Evolutionary conservation across 257 asterid genomes (phyloP).

Genomic region (Salvia miltiorrhiza): DNA sequence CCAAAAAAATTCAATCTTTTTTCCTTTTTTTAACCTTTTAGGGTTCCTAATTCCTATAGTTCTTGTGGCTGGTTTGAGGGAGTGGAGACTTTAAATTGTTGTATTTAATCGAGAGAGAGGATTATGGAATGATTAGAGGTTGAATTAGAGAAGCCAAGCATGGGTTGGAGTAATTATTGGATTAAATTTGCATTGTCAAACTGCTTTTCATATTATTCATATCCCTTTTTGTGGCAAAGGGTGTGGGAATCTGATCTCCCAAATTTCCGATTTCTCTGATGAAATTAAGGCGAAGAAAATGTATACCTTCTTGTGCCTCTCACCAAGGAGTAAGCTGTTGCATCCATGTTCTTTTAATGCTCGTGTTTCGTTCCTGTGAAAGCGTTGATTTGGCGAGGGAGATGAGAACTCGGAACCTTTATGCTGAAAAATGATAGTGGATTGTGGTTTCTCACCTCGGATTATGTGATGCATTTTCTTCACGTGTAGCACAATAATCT

Average conservation of each 20-base stretch:
- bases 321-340: constrained; percentile 53
- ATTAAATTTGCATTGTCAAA: constrained; percentile 36
- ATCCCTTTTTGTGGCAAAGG: constrained; percentile 30
- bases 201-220: constrained; percentile 23
- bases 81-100: background rate
- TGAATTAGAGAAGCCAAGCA: constrained; percentile 61
- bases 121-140: constrained; percentile 46
- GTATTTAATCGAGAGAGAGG: constrained; percentile 10
- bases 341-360: background rate
- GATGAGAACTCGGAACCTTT: background rate
- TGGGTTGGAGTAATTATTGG: constrained; percentile 59
- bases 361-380: background rate
- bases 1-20: constrained; percentile 5
- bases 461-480: background rate
- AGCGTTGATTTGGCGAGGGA: background rate
- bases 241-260: constrained; percentile 30
- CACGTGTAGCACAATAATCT: background rate
- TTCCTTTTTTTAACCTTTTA: constrained; percentile 2
- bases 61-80: constrained; percentile 14
- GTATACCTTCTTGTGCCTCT: constrained; percentile 76
- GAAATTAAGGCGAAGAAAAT: constrained; percentile 71
- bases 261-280: constrained; percentile 33
- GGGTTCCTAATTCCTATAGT: constrained; percentile 19
- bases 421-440: background rate
- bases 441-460: constrained; percentile 5